Evolutionary conservation across 805 yeast genomes (phyloP), one percentile per base, ranked within the genome.

Genomic region (Vanderwaltozyma yarrowii): DNA sequence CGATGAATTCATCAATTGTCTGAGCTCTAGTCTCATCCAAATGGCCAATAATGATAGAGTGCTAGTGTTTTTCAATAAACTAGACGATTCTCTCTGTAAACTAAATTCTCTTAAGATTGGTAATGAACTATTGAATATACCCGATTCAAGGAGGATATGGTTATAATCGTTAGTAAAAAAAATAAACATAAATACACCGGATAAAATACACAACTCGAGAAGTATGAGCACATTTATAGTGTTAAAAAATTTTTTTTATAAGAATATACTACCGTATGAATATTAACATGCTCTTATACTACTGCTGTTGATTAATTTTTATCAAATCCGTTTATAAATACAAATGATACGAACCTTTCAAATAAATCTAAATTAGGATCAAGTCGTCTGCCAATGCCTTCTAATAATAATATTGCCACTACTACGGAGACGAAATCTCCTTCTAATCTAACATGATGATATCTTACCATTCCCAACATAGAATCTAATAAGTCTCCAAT

Each of bases 361-460:
- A 92, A 89, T 36, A 92, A 71, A 62, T 92, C 98, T 52, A 92
- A 68, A 31, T 86, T 78, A 2, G 97, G 96, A 60, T 92, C 95
- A 39, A 92, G 67, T 60, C 82, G 95, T 54, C 97, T 71, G 16
- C 98, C 97, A 38, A 92, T 82, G 10, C 99, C 99, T 60, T 92
- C 98, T 40, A 92, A 64, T 39, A 92, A 66, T 38, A 92, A 63
- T 18, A 92, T 87, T 1, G 97, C 95, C 24, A 92, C 86, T n/a
- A 92, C 81, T 18, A 92, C 95, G 23, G 95, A 86, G 31, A 92
- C 78, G 54, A 92, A 92, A 60, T 92, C 98, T 6, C 95, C 94
- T 55, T 92, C 99, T 95, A 92, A 83, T 54, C 96, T 71, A 17
- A 92, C 98, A 60, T 92, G 99, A 59, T 92, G 98, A 10, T 69